These are phyloP conservation scores for Symbiotaphrina buchneri DNA, from an alignment of 495 filamentous ascomycete genomes.

Conservation along the genomic window DNA sequence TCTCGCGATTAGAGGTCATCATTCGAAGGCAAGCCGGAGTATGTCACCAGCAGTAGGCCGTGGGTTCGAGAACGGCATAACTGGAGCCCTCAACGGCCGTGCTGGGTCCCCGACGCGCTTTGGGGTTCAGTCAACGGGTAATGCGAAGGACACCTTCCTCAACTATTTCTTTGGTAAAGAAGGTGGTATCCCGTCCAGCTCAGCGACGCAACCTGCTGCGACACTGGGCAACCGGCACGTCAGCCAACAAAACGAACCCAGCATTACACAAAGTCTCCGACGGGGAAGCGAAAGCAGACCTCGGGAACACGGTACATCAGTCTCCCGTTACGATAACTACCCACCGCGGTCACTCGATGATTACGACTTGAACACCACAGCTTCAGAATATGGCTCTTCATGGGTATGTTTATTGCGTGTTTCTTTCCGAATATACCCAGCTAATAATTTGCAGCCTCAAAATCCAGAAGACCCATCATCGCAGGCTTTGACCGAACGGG, in stretches of 20 bases:
- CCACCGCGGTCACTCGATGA: not conserved
- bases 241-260: constrained; percentile 53
- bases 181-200: constrained; percentile 25
- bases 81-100: constrained; percentile 46
- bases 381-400: too few species aligned
- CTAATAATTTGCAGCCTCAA: too few species aligned
- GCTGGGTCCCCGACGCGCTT: constrained; percentile 39
- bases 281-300: constrained; percentile 59
- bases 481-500: constrained; percentile 84
- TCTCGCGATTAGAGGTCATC: constrained; percentile 34
- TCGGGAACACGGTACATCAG: constrained; percentile 19
- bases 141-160: constrained; percentile 65
- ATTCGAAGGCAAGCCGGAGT: constrained; percentile 40
- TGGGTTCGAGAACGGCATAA: constrained; percentile 30
- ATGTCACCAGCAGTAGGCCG: constrained; percentile 64
- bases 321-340: too few species aligned
- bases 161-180: constrained; percentile 99
- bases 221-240: constrained; percentile 35
- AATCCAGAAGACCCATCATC: not conserved
- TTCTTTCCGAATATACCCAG: too few species aligned
- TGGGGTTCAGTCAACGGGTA: constrained; percentile 19
- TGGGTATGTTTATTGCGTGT: too few species aligned
- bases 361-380: constrained; percentile 2
- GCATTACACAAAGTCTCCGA: constrained; percentile 62
- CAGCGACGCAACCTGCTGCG: constrained; percentile 16